Evolutionary conservation across 192 early-diverging fungal genomes (phyloP).

Genomic region (Allomyces macrogynus): DNA sequence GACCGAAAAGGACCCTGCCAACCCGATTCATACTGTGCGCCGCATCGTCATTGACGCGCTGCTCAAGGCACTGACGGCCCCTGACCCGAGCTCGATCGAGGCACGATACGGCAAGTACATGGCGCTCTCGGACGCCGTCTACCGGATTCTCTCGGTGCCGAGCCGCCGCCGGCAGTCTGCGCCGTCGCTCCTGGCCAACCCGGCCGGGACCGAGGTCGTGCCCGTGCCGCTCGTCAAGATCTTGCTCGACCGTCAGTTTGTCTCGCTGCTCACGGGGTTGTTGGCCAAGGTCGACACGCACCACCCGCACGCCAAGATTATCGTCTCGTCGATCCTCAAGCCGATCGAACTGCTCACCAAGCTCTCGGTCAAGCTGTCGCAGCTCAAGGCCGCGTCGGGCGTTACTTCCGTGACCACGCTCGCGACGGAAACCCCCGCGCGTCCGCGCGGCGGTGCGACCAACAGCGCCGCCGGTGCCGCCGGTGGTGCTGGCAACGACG

Average conservation of each 20-base stretch:
- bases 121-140: constrained; percentile 43
- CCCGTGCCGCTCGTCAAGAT: constrained; percentile 40
- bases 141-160: constrained; percentile 34
- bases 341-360: constrained; percentile 80
- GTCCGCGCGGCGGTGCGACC: background rate
- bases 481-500: no score
- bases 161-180: constrained; percentile 1
- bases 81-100: constrained; percentile 23
- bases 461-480: background rate
- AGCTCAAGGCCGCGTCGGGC: background rate
- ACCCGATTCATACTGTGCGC: background rate
- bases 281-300: constrained; percentile 74
- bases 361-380: constrained; percentile 52
- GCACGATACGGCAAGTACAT: constrained; percentile 45
- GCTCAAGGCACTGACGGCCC: constrained; percentile 17
- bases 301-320: constrained; percentile 56
- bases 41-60: constrained; percentile 8
- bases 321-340: constrained; percentile 58
- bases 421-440: background rate
- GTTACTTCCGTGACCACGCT: constrained; percentile 2
- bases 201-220: constrained; percentile 31
- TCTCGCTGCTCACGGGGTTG: constrained; percentile 52
- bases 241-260: constrained; percentile 79
- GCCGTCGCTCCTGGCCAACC: constrained; percentile 6
- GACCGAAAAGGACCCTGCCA: background rate